Evolutionary conservation across 2,329 filamentous ascomycete species (phyloP).

Genomic region (Huntiella bhutanensis): DNA sequence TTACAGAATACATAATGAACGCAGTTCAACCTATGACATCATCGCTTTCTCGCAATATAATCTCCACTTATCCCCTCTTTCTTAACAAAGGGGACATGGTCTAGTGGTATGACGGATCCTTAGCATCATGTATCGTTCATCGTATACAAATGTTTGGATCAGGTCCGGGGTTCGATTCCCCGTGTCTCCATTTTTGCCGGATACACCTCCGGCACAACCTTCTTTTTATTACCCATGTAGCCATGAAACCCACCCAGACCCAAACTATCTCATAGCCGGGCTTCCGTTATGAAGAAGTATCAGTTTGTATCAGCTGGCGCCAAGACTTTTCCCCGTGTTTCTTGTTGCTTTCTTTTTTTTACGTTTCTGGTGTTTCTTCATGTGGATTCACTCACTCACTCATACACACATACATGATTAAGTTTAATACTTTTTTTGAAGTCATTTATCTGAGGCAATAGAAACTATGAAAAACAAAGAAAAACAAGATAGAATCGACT

Average conservation of each 20-base stretch:
- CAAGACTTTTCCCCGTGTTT: not conserved
- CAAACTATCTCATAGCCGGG: not conserved
- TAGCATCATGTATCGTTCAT: slow-evolving; percentile 2
- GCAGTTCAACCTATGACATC: too few species aligned
- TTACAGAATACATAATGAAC: not conserved
- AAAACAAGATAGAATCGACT: not conserved
- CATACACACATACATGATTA: not conserved
- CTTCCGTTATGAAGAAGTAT: not conserved
- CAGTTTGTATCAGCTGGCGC: not conserved
- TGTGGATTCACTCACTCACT: not conserved
- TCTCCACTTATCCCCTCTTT: too few species aligned
- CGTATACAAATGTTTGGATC: slow-evolving; percentile 2
- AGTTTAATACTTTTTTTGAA: not conserved
- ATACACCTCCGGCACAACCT: not conserved
- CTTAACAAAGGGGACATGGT: slow-evolving; percentile 1
- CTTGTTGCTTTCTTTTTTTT: not conserved
- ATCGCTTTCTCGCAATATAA: too few species aligned
- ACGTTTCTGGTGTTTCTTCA: not conserved
- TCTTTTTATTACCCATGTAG: not conserved
- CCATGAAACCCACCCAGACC: not conserved
- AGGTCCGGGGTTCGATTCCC: slow-evolving; percentile 11
- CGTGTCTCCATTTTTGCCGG: not conserved
- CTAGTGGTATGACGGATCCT: slow-evolving; percentile 11
- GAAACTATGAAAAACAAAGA: not conserved
- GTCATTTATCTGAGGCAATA: not conserved